Percentiles rank a stretch among this genome's conserved stretches.
Conservation (phyloP, 2,329 filamentous ascomycete genomes). For the Allantophomopsis lycopodina region DNA sequence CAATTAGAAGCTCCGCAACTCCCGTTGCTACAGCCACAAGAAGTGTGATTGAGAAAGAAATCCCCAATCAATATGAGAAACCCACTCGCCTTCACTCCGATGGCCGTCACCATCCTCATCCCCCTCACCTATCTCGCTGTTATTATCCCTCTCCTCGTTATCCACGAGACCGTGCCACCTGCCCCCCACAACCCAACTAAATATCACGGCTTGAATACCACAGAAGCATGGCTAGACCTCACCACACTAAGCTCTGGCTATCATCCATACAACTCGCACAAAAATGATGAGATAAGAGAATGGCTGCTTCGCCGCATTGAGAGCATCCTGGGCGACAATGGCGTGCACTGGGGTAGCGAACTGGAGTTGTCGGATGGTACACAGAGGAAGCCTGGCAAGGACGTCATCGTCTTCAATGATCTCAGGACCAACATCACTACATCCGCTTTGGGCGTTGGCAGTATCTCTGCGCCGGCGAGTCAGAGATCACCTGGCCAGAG, state of each 20-base stretch:
- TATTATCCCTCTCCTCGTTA: conserved; percentile 54
- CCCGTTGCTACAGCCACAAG: no score
- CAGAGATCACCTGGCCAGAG: conserved; percentile 21
- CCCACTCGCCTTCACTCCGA: conserved; percentile 64
- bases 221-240: conserved; percentile 77
- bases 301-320: conserved; percentile 63
- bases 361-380: conserved; percentile 1
- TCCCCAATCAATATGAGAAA: conserved; percentile 19
- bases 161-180: conserved; percentile 64
- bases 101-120: conserved; percentile 71
- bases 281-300: conserved; percentile 67
- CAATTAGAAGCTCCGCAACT: no score
- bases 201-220: conserved; percentile 60
- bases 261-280: conserved; percentile 79
- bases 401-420: conserved; percentile 57
- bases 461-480: conserved; percentile 18
- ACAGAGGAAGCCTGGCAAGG: conserved; percentile 4
- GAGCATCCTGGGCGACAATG: conserved; percentile 52
- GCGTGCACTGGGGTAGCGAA: conserved; percentile 25
- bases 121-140: conserved; percentile 66
- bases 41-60: no score
- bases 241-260: conserved; percentile 59
- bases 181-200: conserved; percentile 39
- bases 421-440: conserved; percentile 65
- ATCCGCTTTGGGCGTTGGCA: conserved; percentile 30